Percentiles rank a stretch among this genome's conserved stretches.
These are phyloP conservation scores for Ustilago lituana DNA, from an alignment of 1,284 basidiomycete genomes.

Conservation along the genomic window DNA sequence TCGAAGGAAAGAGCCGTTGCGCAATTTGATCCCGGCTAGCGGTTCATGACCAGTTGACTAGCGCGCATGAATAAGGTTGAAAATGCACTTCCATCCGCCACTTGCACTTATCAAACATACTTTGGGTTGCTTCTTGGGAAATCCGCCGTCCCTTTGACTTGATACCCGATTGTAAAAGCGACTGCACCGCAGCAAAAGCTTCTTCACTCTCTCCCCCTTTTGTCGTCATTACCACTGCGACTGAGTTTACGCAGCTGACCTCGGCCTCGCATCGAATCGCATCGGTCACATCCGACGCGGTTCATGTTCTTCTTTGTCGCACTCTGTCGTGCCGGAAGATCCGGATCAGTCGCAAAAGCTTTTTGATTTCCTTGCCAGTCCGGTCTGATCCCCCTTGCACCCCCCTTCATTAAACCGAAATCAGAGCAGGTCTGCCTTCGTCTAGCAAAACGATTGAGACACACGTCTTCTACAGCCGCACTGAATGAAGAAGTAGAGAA, in stretches of 20 bases:
- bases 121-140: slow-evolving; percentile 6
- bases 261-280: slow-evolving; percentile 20
- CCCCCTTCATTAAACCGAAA: too few relatives aligned
- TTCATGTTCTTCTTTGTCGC: neutral
- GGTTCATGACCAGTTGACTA: neutral
- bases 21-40: neutral
- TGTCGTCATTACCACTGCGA: too few relatives aligned
- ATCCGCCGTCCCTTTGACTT: neutral
- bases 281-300: slow-evolving; percentile 15
- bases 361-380: neutral
- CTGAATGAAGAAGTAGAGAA: too few relatives aligned
- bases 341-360: neutral
- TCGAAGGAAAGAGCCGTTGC: neutral
- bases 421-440: too few relatives aligned
- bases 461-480: too few relatives aligned
- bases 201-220: too few relatives aligned
- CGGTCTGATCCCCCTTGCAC: too few relatives aligned
- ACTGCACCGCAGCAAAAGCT: neutral
- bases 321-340: slow-evolving; percentile 1
- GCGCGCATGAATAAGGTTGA: slow-evolving; percentile 9
- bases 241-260: slow-evolving; percentile 15
- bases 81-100: neutral
- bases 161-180: slow-evolving; percentile 1
- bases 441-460: too few relatives aligned
- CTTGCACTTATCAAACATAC: neutral